These are phyloP conservation scores for Galerina sulciceps DNA, from an alignment of 768 basidiomycete genomes.

Conservation along the genomic window DNA sequence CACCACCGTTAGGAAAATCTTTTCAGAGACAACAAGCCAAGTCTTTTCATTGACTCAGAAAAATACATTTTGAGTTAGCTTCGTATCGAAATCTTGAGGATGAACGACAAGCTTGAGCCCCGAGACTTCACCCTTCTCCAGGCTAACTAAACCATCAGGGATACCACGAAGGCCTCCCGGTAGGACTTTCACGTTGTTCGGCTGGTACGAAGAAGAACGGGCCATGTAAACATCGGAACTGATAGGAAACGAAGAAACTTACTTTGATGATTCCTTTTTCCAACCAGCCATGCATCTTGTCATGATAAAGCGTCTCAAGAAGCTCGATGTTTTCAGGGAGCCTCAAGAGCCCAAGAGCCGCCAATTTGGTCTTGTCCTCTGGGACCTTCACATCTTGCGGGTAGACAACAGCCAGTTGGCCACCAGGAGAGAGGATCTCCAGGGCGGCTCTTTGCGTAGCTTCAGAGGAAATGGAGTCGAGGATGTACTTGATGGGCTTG, in stretches of 20 bases:
- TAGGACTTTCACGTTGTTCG: conserved; percentile 47
- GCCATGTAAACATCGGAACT: neutral
- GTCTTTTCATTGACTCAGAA: too few relatives aligned
- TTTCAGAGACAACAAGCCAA: too few relatives aligned
- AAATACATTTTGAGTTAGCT: neutral
- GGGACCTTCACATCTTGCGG: conserved; percentile 26
- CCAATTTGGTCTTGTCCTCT: conserved; percentile 1
- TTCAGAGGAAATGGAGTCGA: conserved; percentile 24
- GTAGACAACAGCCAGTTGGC: conserved; percentile 38
- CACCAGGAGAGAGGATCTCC: conserved; percentile 34
- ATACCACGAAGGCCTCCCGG: conserved; percentile 47
- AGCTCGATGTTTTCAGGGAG: conserved; percentile 13
- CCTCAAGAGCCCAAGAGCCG: conserved; percentile 1
- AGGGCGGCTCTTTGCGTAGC: conserved; percentile 25
- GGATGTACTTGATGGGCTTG: conserved; percentile 22
- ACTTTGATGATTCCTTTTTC: conserved; percentile 25
- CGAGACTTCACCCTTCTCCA: conserved; percentile 42
- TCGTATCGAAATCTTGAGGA: conserved; percentile 15
- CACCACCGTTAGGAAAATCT: too few relatives aligned
- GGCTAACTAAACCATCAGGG: conserved; percentile 40
- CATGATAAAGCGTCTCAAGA: conserved; percentile 10
- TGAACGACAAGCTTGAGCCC: conserved; percentile 45
- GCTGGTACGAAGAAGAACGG: conserved; percentile 36
- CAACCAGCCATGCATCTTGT: conserved; percentile 11
- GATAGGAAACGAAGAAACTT: neutral